Base-by-base conservation (phyloP, 257 asterid species). In the Solanum appendiculatum region DNA sequence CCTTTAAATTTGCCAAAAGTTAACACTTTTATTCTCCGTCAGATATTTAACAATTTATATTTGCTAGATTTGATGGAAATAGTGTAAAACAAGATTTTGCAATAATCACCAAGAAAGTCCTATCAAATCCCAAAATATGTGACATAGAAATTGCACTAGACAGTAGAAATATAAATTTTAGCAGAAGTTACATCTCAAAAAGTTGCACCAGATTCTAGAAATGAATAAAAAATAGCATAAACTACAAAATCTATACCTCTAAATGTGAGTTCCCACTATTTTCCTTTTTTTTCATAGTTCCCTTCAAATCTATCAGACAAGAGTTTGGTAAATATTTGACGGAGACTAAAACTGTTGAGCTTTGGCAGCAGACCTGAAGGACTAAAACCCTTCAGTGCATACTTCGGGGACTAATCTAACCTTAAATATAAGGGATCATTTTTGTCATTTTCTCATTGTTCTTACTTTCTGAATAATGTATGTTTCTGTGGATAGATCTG, bases 401-500 rank as follows among this genome's bases (percentile, higher is more conserved):
- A 23, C 68, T 9, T 60, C 4, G n/a, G 69, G 29, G 69, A 60
- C 69, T 23, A 63, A 63, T n/a, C 33, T 63, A 63, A n/a, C 0
- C 70, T 63, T 63, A n/a, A 63, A 63, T 63, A 63, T 63, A n/a
- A 63, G 70, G 69, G 70, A 63, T 16, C 0, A 29, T 13, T 63
- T 63, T 63, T 63, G 13, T 63, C 33, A n/a, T 63, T 56, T 63
- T 63, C 70, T 63, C 70, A 8, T 63, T 63, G 70, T 63, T 63
- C 70, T n/a, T 29, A 81, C 68, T 29, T n/a, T 29, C 85, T 81
- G 27, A 81, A 10, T 56, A 21, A 37, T 64, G 86, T 85, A 37
- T 64, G 86, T 85, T 73, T 89, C 82, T 77, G 21, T 81, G 91
- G 87, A 83, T 88, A 94, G 97, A 89, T 94, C 56, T 89, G 94